phyloP scores from a whole-genome alignment of 1,139 yeast species.

The Wickerhamomyces sp. region DNA sequence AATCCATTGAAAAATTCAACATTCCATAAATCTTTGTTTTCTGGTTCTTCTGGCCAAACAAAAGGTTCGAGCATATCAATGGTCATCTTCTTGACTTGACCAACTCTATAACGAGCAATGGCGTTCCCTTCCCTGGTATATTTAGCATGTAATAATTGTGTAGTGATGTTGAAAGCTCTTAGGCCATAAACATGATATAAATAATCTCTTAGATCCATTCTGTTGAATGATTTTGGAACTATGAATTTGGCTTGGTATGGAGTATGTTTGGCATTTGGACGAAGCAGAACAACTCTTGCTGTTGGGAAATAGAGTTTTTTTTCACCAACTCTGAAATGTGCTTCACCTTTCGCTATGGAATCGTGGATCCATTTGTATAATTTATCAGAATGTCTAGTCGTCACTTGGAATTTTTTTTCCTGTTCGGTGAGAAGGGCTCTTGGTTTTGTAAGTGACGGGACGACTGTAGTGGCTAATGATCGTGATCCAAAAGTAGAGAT shows the following conservation, averaged over 20 bases:
- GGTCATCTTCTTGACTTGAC: constrained; percentile 91
- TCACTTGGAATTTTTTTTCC: constrained; percentile 18
- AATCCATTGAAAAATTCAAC: constrained; percentile 34
- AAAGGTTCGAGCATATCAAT: constrained; percentile 91
- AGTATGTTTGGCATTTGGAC: constrained; percentile 91
- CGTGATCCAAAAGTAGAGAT: constrained; percentile 14
- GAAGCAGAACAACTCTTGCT: constrained; percentile 70
- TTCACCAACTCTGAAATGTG: constrained; percentile 80
- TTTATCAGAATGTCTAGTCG: constrained; percentile 23
- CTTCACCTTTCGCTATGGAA: constrained; percentile 51
- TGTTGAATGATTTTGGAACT: constrained; percentile 88
- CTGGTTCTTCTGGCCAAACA: constrained; percentile 78
- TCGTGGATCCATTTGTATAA: constrained; percentile 20
- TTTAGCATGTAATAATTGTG: constrained; percentile 74
- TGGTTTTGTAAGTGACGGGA: constrained; percentile 6
- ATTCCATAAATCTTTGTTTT: constrained; percentile 33
- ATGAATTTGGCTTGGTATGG: constrained; percentile 94
- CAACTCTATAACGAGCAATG: constrained; percentile 68
- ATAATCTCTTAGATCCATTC: constrained; percentile 86
- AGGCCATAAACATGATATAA: constrained; percentile 83
- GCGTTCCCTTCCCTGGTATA: constrained; percentile 58
- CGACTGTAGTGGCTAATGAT: constrained; percentile 17
- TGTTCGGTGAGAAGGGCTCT: constrained; percentile 9
- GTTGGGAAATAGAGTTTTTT: constrained; percentile 74
- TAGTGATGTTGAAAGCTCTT: constrained; percentile 81